Conservation (phyloP, 140 eudicot species). For the Anethum foeniculum region DNA sequence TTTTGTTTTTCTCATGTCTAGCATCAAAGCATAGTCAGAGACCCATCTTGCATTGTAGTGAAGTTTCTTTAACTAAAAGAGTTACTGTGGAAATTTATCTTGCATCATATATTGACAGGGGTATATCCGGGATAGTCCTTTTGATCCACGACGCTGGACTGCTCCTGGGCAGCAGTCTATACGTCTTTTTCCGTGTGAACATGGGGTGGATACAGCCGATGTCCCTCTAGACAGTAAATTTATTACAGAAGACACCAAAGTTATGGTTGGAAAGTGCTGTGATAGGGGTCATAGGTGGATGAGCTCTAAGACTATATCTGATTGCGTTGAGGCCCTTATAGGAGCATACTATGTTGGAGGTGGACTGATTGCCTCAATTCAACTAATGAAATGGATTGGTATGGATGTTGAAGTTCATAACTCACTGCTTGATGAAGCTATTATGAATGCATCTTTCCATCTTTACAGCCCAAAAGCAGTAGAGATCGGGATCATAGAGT, state of each 20-base stretch:
- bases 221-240: slow-evolving; percentile 59
- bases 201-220: slow-evolving; percentile 50
- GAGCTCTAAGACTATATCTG: slow-evolving; percentile 76
- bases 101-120: slow-evolving; percentile 21
- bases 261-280: slow-evolving; percentile 54
- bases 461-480: slow-evolving; percentile 39
- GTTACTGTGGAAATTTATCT: neutral
- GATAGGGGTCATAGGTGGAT: slow-evolving; percentile 91
- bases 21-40: neutral
- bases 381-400: slow-evolving; percentile 76
- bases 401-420: slow-evolving; percentile 48
- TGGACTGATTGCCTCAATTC: slow-evolving; percentile 65
- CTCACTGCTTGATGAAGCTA: slow-evolving; percentile 46
- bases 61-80: neutral
- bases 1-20: neutral
- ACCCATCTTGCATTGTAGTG: neutral
- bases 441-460: slow-evolving; percentile 49
- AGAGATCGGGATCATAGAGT: slow-evolving; percentile 42
- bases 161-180: slow-evolving; percentile 82
- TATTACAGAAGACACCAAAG: slow-evolving; percentile 38
- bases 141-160: slow-evolving; percentile 84
- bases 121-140: slow-evolving; percentile 72
- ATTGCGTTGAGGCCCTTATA: slow-evolving; percentile 88
- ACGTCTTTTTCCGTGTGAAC: slow-evolving; percentile 64
- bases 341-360: slow-evolving; percentile 90